Evolutionary conservation across 2,329 filamentous ascomycete genomes (phyloP), one percentile per base, ranked within the genome.

Genomic region (Fusarium agapanthi): DNA sequence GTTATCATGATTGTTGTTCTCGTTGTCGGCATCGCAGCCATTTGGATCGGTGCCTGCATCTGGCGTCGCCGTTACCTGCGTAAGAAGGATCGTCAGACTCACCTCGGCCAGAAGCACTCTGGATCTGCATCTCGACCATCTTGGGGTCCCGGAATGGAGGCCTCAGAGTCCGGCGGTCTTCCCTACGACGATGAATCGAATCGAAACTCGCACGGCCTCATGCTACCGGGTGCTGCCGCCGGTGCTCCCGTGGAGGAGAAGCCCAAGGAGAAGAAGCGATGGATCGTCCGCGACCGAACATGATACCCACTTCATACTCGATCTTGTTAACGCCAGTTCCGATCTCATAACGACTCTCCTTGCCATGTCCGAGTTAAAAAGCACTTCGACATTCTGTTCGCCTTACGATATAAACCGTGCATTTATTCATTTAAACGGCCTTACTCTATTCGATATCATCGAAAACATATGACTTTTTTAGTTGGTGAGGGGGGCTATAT

Each of bases 1-100:
- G 89, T 97, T 50, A 86, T 95, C 70, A 94, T 96, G 87, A 86
- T 96, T 59, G 90, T 94, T 72, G 84, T 95, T 69, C 86, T 97
- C 34, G 87, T 91, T 47, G 84, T 95, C 67, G 91, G 86, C 59
- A 92, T 97, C 69, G 83, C 87, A 20, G 85, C 86, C 64, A 88
- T 94, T 76, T 92, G 91, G 86, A 82, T 92, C 43, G 86, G 88
- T 24, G 92, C 91, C 43, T 89, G 91, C 77, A 88, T 92, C 80
- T 89, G 93, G 83, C 92, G 93, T 73, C 90, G 90, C 64, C 91
- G 92, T 73, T 92, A 95, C 81, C 85, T 94, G 72, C 89, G 89
- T 72, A 92, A 90, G 82, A 90, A 87, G 81, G 91, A 93, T 76
- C 86, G 86, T 44, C 84, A 87, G 76, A 59, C 72, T 18, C 75